A percentile compares a stretch with the other conserved stretches of the same genome.
phyloP scores from a whole-genome alignment of 1,284 basidiomycete genomes.

The Moniliella sp. region DNA sequence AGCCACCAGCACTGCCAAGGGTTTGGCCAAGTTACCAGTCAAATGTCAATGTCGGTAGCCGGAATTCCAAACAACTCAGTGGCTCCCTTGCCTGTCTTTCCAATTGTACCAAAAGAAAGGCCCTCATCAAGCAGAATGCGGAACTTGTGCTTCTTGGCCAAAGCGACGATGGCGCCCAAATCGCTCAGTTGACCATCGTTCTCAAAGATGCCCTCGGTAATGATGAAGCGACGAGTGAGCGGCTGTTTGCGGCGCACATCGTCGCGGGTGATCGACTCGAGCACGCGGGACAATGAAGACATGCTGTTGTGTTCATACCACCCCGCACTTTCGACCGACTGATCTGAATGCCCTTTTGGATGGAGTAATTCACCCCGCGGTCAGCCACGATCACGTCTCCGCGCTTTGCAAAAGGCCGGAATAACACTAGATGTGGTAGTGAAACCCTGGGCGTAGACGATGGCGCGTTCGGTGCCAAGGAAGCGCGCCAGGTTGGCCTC shows the following conservation, averaged over 20 bases:
- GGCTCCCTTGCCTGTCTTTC: slow-evolving; percentile 72
- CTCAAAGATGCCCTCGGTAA: slow-evolving; percentile 92
- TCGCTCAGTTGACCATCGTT: slow-evolving; percentile 76
- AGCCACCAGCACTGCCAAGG: slow-evolving; percentile 67
- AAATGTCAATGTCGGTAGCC: slow-evolving; percentile 41
- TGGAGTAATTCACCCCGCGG: slow-evolving; percentile 72
- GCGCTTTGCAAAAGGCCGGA: slow-evolving; percentile 81
- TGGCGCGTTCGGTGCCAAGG: slow-evolving; percentile 63
- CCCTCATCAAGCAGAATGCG: slow-evolving; percentile 82
- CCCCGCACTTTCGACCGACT: slow-evolving; percentile 68
- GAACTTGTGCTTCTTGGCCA: slow-evolving; percentile 88
- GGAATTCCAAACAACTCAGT: slow-evolving; percentile 82
- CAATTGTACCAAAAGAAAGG: slow-evolving; percentile 75
- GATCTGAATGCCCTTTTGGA: slow-evolving; percentile 92
- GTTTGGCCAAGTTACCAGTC: slow-evolving; percentile 65
- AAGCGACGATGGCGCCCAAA: slow-evolving; percentile 70
- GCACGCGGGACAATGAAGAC: slow-evolving; percentile 64
- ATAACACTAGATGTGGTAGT: slow-evolving; percentile 81
- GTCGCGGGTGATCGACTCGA: slow-evolving; percentile 65
- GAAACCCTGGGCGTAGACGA: slow-evolving; percentile 86
- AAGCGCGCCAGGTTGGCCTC: slow-evolving; percentile 77
- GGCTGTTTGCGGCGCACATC: slow-evolving; percentile 58
- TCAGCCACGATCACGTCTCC: slow-evolving; percentile 97
- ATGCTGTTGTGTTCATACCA: slow-evolving; percentile 95
- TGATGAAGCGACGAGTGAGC: slow-evolving; percentile 75